Conservation (phyloP, 371 early-diverging fungal genomes). For the Dichotomocladium elegans region DNA sequence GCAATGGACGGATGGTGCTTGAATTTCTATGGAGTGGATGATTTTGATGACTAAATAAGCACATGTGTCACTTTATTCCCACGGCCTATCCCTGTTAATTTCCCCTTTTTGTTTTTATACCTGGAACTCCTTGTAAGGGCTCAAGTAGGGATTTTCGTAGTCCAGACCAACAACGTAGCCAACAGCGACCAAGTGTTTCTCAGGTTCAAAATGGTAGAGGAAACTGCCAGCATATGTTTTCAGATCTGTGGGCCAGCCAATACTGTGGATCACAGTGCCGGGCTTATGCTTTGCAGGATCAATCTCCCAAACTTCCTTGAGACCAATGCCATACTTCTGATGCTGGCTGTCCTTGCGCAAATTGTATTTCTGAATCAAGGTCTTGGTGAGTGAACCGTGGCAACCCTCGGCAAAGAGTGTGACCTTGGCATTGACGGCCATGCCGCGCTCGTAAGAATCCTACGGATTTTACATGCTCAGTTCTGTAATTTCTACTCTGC, state of each 20-base stretch:
- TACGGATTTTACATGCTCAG: too few species aligned
- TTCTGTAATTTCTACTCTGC: too few species aligned
- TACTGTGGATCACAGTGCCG: slow-evolving; percentile 84
- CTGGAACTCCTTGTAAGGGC: slow-evolving; percentile 96
- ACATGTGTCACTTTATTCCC: slow-evolving; percentile 10
- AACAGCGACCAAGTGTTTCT: slow-evolving; percentile 78
- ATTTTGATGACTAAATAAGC: slow-evolving; percentile 1
- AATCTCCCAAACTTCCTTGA: slow-evolving; percentile 98
- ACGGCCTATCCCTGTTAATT: slow-evolving; percentile 4
- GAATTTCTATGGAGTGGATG: slow-evolving; percentile 56
- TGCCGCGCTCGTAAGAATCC: slow-evolving; percentile 92
- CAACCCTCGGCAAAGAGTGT: slow-evolving; percentile 98
- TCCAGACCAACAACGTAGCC: slow-evolving; percentile 94
- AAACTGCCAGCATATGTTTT: slow-evolving; percentile 94
- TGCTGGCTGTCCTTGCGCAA: slow-evolving; percentile 79
- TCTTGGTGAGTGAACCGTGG: slow-evolving; percentile 94
- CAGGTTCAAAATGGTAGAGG: slow-evolving; percentile 88
- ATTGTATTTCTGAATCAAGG: slow-evolving; percentile 81
- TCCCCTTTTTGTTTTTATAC: slow-evolving; percentile 9
- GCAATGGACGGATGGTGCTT: slow-evolving; percentile 91
- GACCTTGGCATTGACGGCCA: slow-evolving; percentile 92
- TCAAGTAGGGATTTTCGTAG: slow-evolving; percentile 91
- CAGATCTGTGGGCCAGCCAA: slow-evolving; percentile 92
- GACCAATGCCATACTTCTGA: slow-evolving; percentile 92
- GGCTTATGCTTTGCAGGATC: slow-evolving; percentile 82